phyloP scores from a whole-genome alignment of 257 asterid species.

The Przewalskia tangutica region DNA sequence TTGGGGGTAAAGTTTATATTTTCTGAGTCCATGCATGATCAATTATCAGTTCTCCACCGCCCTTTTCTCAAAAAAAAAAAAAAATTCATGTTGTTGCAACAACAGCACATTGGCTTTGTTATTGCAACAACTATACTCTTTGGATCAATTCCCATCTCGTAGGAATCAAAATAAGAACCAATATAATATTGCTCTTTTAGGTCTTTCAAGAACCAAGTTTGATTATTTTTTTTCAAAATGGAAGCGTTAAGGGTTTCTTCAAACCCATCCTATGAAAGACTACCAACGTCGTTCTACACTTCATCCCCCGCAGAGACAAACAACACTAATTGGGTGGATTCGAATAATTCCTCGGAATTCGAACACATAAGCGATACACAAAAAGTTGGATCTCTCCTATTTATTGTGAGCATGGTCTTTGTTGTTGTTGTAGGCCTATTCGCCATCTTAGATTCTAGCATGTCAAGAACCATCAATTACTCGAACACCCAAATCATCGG shows the following conservation, averaged over 20 bases:
- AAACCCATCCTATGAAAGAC: not conserved
- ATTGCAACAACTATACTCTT: not conserved
- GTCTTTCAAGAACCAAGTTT: not conserved
- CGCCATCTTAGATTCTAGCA: not conserved
- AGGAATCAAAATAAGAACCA: not conserved
- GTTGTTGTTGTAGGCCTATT: not conserved
- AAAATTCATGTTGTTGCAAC: slow-evolving; percentile 1
- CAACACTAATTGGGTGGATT: not conserved
- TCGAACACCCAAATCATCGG: not conserved
- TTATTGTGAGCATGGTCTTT: not conserved
- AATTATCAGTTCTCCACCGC: not conserved
- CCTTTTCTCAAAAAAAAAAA: not conserved
- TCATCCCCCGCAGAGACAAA: not conserved
- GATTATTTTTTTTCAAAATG: not conserved
- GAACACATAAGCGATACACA: not conserved
- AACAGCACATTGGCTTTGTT: not conserved
- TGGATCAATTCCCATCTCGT: not conserved
- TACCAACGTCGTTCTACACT: not conserved
- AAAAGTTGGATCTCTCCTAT: not conserved
- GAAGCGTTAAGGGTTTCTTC: not conserved
- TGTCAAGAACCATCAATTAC: not conserved
- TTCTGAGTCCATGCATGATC: not conserved
- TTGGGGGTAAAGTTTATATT: not conserved
- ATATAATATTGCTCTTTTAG: not conserved
- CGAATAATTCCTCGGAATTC: not conserved